Percentiles rank a stretch among this genome's conserved stretches.
Evolutionary conservation across 345 rosid genomes (phyloP).

Genomic region (Toxicodendron radicans): DNA sequence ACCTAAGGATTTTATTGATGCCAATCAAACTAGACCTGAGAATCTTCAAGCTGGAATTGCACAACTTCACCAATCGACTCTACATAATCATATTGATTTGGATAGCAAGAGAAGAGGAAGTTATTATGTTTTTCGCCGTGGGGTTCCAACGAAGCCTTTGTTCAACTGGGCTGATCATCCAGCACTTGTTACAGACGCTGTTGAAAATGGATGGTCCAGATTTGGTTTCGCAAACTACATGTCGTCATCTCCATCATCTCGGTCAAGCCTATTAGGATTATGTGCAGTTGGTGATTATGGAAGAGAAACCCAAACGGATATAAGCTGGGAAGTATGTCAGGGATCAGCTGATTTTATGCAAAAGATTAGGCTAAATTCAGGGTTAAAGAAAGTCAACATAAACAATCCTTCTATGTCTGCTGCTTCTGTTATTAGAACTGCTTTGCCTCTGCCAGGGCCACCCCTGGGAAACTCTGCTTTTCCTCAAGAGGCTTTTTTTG

Average conservation of each 20-base stretch:
- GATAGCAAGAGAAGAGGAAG: conserved; percentile 53
- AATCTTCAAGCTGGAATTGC: conserved; percentile 54
- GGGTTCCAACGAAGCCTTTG: conserved; percentile 36
- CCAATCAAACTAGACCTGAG: conserved; percentile 20
- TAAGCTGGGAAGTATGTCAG: conserved; percentile 79
- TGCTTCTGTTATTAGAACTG: conserved; percentile 62
- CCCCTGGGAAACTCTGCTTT: conserved; percentile 71
- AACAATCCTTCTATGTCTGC: conserved; percentile 34
- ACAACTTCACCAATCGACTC: conserved; percentile 54
- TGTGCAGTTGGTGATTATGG: conserved; percentile 50
- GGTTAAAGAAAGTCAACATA: conserved; percentile 29
- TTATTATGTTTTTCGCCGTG: conserved; percentile 49
- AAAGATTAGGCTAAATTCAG: conserved; percentile 63
- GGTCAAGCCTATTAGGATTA: conserved; percentile 50
- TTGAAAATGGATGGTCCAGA: conserved; percentile 86
- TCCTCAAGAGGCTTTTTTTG: conserved; percentile 93
- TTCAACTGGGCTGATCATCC: conserved; percentile 87
- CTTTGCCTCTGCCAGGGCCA: conserved; percentile 90
- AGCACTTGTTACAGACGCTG: conserved; percentile 62
- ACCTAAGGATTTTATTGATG: conserved; percentile 17
- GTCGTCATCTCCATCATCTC: conserved; percentile 38
- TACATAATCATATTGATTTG: conserved; percentile 39
- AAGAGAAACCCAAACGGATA: conserved; percentile 49
- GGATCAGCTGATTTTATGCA: conserved; percentile 81
- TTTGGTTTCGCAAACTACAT: conserved; percentile 62